A percentile compares a stretch with the other conserved stretches of the same genome.
Evolutionary conservation across 1,139 yeast genomes (phyloP).

Genomic region (Taphrina flavorubra): DNA sequence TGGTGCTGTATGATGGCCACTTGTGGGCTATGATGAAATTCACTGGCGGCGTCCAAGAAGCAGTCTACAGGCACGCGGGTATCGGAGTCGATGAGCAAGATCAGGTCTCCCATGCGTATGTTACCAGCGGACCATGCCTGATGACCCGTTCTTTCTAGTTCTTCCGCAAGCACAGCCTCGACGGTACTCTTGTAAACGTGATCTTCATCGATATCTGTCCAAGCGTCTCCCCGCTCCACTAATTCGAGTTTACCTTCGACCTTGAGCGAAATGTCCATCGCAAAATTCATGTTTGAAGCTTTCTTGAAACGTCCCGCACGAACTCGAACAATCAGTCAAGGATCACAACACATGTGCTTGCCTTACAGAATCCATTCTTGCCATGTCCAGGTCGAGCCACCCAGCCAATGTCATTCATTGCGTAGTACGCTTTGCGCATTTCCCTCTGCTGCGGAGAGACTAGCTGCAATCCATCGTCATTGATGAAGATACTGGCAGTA

Average conservation of each 20-base stretch:
- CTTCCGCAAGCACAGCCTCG: constrained; percentile 15
- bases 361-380: constrained; percentile 41
- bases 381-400: constrained; percentile 45
- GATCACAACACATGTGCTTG: background rate
- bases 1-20: constrained; percentile 44
- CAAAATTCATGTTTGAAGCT: constrained; percentile 46
- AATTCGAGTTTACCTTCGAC: constrained; percentile 43
- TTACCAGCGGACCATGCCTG: constrained; percentile 44
- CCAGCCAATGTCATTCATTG: constrained; percentile 44
- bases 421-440: constrained; percentile 42
- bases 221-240: constrained; percentile 19
- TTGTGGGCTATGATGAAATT: constrained; percentile 43
- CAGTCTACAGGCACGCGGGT: constrained; percentile 45
- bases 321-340: constrained; percentile 9
- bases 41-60: constrained; percentile 45
- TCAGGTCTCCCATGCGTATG: constrained; percentile 45
- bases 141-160: constrained; percentile 31
- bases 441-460: constrained; percentile 26
- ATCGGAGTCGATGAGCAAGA: constrained; percentile 45
- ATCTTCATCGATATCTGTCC: constrained; percentile 44
- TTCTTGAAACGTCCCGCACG: constrained; percentile 45
- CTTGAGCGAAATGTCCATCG: constrained; percentile 45
- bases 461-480: constrained; percentile 44
- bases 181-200: constrained; percentile 41
- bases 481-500: constrained; percentile 42